These are phyloP conservation scores for Aspergillus diversus DNA, from an alignment of 495 filamentous ascomycete genomes.

Conservation along the genomic window DNA sequence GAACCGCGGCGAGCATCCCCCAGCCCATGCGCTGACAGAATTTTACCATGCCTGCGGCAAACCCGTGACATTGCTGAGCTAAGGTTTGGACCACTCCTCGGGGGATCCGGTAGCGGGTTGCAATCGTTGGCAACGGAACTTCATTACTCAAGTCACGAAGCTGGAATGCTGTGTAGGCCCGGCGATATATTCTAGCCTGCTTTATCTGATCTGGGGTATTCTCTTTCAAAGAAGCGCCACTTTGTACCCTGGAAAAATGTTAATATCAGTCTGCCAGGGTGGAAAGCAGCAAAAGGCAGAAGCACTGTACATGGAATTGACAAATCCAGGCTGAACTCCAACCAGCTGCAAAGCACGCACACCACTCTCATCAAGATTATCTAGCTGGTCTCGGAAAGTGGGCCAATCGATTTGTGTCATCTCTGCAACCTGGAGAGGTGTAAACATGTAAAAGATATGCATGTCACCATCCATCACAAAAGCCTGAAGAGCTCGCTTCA, in stretches of 20 bases:
- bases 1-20: conserved; percentile 71
- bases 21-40: conserved; percentile 78
- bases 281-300: not conserved
- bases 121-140: conserved; percentile 69
- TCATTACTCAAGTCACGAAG: conserved; percentile 84
- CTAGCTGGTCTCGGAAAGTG: conserved; percentile 71
- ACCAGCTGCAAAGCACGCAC: conserved; percentile 70
- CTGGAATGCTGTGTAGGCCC: conserved; percentile 80
- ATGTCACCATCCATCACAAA: conserved; percentile 87
- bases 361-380: conserved; percentile 70
- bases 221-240: conserved; percentile 66
- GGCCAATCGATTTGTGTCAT: conserved; percentile 68
- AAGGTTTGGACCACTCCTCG: conserved; percentile 74
- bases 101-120: conserved; percentile 68
- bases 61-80: conserved; percentile 76
- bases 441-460: conserved; percentile 83
- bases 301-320: conserved; percentile 70
- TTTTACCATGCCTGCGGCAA: conserved; percentile 75
- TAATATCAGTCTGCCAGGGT: conserved; percentile 23
- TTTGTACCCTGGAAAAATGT: conserved; percentile 62
- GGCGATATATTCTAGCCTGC: conserved; percentile 66
- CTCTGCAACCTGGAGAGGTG: conserved; percentile 60
- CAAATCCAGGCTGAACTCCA: conserved; percentile 67
- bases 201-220: conserved; percentile 62
- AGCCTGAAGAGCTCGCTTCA: conserved; percentile 66